phyloP scores from a whole-genome alignment of 805 yeast species.

The Kodamaea hsintzibuensis region DNA sequence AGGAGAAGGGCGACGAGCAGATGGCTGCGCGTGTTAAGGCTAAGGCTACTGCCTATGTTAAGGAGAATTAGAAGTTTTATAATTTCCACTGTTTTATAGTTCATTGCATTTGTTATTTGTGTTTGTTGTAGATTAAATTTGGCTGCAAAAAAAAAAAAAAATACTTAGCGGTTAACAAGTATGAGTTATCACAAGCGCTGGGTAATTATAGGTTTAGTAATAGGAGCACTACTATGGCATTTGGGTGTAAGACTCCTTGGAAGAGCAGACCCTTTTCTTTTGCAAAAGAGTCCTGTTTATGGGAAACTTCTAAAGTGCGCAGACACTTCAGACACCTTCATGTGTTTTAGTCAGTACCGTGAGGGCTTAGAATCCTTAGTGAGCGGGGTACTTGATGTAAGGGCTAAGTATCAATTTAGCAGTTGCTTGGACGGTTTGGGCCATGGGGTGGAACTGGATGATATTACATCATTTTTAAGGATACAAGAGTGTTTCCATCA shows the following conservation, averaged over 20 bases:
- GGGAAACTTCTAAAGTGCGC: background rate
- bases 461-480: background rate
- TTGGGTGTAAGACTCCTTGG: background rate
- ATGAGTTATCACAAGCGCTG: background rate
- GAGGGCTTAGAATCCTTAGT: background rate
- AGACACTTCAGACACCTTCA: background rate
- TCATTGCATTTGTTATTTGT: background rate
- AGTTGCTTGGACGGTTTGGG: background rate
- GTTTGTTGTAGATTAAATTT: background rate
- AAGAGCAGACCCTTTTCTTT: background rate
- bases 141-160: background rate
- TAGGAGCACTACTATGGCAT: background rate
- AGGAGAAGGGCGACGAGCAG: conserved; percentile 63
- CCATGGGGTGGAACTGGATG: background rate
- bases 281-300: background rate
- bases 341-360: background rate
- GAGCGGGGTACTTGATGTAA: background rate
- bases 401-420: background rate
- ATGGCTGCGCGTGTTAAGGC: conserved; percentile 84
- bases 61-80: conserved; percentile 17
- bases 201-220: background rate
- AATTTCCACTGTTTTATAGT: background rate
- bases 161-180: too few species aligned
- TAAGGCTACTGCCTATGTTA: conserved; percentile 79
- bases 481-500: background rate